Evolutionary conservation across 2,329 filamentous ascomycete genomes (phyloP).

Genomic region (Cyclaneusma minus): DNA sequence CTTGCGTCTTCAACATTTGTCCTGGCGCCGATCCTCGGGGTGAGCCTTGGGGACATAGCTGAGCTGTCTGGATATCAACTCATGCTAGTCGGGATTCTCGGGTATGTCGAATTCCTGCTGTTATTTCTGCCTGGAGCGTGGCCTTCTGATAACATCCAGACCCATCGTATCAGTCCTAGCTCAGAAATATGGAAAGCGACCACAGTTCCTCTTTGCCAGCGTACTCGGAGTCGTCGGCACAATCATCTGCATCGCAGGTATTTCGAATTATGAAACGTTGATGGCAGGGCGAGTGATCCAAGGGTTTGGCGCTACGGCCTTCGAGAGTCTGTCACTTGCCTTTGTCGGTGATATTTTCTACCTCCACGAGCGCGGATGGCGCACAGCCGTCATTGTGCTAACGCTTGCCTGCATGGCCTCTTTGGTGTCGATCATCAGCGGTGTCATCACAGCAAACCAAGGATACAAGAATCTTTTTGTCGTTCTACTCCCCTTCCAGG

Average conservation of each 20-base stretch:
- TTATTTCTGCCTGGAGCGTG: no score
- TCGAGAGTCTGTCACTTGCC: conserved; percentile 18
- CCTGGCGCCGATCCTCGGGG: no score
- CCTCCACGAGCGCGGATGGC: conserved; percentile 17
- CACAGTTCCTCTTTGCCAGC: conserved; percentile 19
- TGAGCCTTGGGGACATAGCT: no score
- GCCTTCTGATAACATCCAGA: no score
- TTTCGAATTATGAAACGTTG: conserved; percentile 17
- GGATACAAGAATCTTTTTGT: conserved; percentile 17
- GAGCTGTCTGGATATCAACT: no score
- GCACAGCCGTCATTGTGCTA: conserved; percentile 17
- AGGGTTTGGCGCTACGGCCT: conserved; percentile 18
- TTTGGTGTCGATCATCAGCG: conserved; percentile 16
- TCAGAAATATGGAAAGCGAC: conserved; percentile 20
- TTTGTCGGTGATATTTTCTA: conserved; percentile 20
- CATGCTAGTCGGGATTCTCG: no score
- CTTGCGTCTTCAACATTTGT: no score
- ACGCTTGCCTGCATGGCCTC: conserved; percentile 17
- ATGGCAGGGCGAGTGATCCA: conserved; percentile 19
- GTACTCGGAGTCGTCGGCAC: conserved; percentile 12
- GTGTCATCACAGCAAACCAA: conserved; percentile 14
- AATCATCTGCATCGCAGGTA: conserved; percentile 18
- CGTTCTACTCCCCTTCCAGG: conserved; percentile 16
- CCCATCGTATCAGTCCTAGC: conserved; percentile 18
- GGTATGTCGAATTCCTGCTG: no score